Base-by-base conservation (phyloP, 139 green algal genomes). In the Picochlorum sp. region DNA sequence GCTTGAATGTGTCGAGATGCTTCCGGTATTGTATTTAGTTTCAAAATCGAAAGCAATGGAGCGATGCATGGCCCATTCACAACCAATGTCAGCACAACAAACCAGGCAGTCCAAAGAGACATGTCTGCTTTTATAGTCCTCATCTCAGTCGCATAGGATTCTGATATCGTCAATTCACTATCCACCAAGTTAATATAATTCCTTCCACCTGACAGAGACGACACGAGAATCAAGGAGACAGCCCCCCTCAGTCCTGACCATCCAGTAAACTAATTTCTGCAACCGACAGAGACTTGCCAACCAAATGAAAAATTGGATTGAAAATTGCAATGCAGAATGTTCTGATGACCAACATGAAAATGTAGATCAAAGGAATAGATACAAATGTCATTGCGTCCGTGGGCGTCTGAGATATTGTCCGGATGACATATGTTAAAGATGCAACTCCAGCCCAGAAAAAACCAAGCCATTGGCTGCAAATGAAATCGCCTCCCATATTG, bases 81-180 rank as follows among this genome's bases (percentile, higher is more conserved):
- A 9, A 89, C n/a, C 34, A 96, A 75, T 4, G 84, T 94, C 56
- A 95, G 78, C 57, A 95, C 60, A 73, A 92, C 83, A 57, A 93
- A 88, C 20, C 81, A 77, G 6, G 78, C 68, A 0, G 84, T 85
- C 85, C 83, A 95, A 51, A 94, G 69, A n/a, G 80, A 74, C 3
- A 87, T 80, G 63, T 82, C 71, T 38, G 70, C 59, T 59, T 78
- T 81, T 18, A 81, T 21, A 20, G 47, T 23, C 6, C 34, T 41
- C 34, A 41, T 41, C 34, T 41, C 34, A 41, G 4, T 13, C 8
- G 34, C 34, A 11, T 41, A 14, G 1, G 34, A 14, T 3, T 41
- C 34, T 65, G 3, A n/a, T 37, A 38, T 54, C 37, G 23, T 30
- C 30, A 63, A 26, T 41, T 37, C 13, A 13, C 45, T 21, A 16